Conservation (phyloP, 2,329 filamentous ascomycete genomes). For the Xylariaceae sp. region DNA sequence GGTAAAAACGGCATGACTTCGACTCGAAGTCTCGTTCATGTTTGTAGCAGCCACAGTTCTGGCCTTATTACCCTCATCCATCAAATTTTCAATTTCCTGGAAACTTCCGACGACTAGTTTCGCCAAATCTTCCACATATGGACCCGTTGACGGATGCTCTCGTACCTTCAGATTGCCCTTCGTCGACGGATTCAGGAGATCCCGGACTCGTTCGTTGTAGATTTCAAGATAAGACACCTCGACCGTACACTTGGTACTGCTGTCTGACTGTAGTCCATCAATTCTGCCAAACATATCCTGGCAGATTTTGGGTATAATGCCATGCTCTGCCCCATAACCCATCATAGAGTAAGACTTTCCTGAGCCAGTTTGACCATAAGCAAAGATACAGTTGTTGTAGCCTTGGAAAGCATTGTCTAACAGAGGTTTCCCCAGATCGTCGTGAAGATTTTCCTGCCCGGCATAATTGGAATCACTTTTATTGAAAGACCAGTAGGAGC, state of each 20-base stretch:
- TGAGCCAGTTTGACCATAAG: constrained; percentile 96
- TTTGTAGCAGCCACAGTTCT: constrained; percentile 97
- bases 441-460: constrained; percentile 83
- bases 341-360: constrained; percentile 99
- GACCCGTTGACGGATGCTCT: constrained; percentile 95
- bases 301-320: constrained; percentile 95
- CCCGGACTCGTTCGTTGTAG: constrained; percentile 96
- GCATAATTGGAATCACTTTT: constrained; percentile 77
- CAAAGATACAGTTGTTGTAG: constrained; percentile 99
- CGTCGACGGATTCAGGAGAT: constrained; percentile 89
- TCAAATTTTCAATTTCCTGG: constrained; percentile 91
- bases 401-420: constrained; percentile 97
- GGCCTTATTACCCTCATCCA: constrained; percentile 99
- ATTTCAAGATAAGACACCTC: constrained; percentile 99
- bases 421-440: constrained; percentile 81
- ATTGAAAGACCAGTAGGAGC: constrained; percentile 97
- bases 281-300: constrained; percentile 97
- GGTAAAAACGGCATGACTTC: constrained; percentile 97
- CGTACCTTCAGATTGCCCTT: constrained; percentile 96
- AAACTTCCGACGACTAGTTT: constrained; percentile 93
- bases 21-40: constrained; percentile 99
- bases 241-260: constrained; percentile 80
- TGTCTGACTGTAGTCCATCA: constrained; percentile 62
- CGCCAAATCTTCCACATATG: constrained; percentile 95
- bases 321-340: constrained; percentile 94